phyloP scores from a whole-genome alignment of 2,329 filamentous ascomycete species.

The Endoconidiophora polonica region DNA sequence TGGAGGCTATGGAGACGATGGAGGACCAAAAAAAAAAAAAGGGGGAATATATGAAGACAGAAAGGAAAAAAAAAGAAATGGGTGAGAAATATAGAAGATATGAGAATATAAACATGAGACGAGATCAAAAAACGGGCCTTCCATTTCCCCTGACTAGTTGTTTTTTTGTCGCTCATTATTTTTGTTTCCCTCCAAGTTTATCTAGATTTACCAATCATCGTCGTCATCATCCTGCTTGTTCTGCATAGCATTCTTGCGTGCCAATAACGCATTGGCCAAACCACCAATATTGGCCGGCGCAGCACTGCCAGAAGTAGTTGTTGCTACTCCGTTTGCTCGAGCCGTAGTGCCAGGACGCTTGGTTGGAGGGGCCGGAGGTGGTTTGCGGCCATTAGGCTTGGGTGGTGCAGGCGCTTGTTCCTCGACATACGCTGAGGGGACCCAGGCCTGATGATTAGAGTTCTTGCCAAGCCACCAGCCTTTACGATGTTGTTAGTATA shows the following conservation, averaged over 20 bases:
- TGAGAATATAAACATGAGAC: conserved; percentile 1
- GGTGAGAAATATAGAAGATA: neutral
- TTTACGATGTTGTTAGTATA: conserved; percentile 27
- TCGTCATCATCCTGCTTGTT: conserved; percentile 52
- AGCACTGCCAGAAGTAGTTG: conserved; percentile 43
- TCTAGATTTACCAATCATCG: conserved; percentile 43
- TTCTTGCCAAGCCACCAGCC: conserved; percentile 95
- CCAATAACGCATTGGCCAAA: conserved; percentile 61
- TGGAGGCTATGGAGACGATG: too few relatives aligned
- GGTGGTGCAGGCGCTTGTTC: conserved; percentile 46
- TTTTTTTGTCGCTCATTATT: conserved; percentile 4
- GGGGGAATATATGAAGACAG: too few relatives aligned
- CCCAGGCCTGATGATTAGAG: conserved; percentile 62
- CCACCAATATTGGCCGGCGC: conserved; percentile 56
- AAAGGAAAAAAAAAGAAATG: neutral
- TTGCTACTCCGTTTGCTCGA: conserved; percentile 54
- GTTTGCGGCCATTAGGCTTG: conserved; percentile 39
- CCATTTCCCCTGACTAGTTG: neutral
- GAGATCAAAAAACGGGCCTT: neutral
- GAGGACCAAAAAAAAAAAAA: too few relatives aligned
- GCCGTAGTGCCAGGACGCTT: conserved; percentile 59
- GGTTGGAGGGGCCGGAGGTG: conserved; percentile 59
- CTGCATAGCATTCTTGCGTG: conserved; percentile 61
- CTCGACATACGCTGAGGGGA: conserved; percentile 85
- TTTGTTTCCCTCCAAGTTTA: too few relatives aligned